phyloP scores from a whole-genome alignment of 208 protist species.

The Crithidia bombi region DNA sequence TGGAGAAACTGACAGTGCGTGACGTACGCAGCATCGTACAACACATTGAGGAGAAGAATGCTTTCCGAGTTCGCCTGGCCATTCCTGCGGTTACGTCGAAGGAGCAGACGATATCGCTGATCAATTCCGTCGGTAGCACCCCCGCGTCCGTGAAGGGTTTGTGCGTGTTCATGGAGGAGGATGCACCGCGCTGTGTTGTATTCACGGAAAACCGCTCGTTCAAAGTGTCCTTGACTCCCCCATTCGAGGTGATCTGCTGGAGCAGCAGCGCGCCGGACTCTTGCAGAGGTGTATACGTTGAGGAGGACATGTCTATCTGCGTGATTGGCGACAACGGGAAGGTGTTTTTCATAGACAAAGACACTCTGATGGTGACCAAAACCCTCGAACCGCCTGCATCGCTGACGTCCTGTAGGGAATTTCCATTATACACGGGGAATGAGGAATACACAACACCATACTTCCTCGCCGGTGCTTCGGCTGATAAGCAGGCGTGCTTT shows the following conservation, averaged over 20 bases:
- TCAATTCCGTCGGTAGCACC: slow-evolving; percentile 35
- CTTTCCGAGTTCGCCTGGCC: slow-evolving; percentile 49
- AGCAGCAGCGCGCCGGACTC: slow-evolving; percentile 33
- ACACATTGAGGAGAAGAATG: slow-evolving; percentile 40
- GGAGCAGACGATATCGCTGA: slow-evolving; percentile 50
- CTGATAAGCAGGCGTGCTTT: slow-evolving; percentile 29
- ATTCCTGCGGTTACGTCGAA: slow-evolving; percentile 47
- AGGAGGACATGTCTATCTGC: slow-evolving; percentile 43
- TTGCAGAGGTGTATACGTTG: slow-evolving; percentile 38
- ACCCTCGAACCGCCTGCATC: slow-evolving; percentile 24
- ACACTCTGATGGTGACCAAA: slow-evolving; percentile 42
- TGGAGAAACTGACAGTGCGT: slow-evolving; percentile 29
- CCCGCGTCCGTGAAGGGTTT: slow-evolving; percentile 34
- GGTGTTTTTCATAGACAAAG: slow-evolving; percentile 52
- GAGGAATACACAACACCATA: slow-evolving; percentile 58
- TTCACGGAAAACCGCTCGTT: slow-evolving; percentile 43
- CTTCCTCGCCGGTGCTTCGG: slow-evolving; percentile 34
- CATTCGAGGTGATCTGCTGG: slow-evolving; percentile 29
- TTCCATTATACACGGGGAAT: slow-evolving; percentile 58
- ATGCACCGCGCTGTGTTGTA: slow-evolving; percentile 32
- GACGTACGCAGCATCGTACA: slow-evolving; percentile 44
- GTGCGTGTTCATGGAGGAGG: slow-evolving; percentile 33
- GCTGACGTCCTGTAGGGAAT: slow-evolving; percentile 10
- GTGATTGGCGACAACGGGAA: slow-evolving; percentile 46
- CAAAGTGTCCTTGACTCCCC: slow-evolving; percentile 27